Base-by-base conservation (phyloP, 495 filamentous ascomycete genomes). In the Evernia prunastri region DNA sequence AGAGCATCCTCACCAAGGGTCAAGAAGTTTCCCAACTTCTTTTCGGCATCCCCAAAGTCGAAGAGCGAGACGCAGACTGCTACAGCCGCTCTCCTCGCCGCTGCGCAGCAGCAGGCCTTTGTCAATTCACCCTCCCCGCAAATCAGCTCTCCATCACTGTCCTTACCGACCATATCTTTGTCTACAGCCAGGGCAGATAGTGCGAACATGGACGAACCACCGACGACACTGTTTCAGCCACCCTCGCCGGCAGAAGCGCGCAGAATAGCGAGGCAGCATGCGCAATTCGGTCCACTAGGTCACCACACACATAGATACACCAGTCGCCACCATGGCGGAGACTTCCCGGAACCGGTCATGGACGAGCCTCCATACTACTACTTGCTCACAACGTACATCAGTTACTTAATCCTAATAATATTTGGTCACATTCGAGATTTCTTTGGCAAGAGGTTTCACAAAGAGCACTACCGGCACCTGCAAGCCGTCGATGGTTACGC, bases 281-380 rank as follows among this genome's bases (percentile, higher is more conserved):
- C 95, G 39, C 90, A 97, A 74, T 98, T 97, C 74, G 94, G 90
- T 43, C 92, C 92, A 27, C 80, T 97, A 68, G 83, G 88, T 68
- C 85, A 88, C 71, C 82, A 81, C 40, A 87, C 79, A 69, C 94
- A 98, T 74, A 84, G 87, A 63, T 96, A 95, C 77, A 86, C 90
- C 67, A 96, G 92, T 76, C 84, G 85, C 70, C 89, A 92, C 75
- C 83, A 85, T 61, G 93, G 91, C 59, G 82, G 84, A 70, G 81
- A 82, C 54, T 87, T 97, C 63, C 85, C 86, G 51, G 84, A 90
- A 39, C 91, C 92, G 7, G 80, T 97, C 64, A 90, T 95, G 72
- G 94, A 98, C 69, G 94, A 97, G 75, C 94, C 94, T 25, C 91
- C 93, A 25, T 97, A 97, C 80, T 97, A 92, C 78, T 96, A 89